Conservation (phyloP, 495 filamentous ascomycete genomes). For the Hypoxylon crocopeplum region DNA sequence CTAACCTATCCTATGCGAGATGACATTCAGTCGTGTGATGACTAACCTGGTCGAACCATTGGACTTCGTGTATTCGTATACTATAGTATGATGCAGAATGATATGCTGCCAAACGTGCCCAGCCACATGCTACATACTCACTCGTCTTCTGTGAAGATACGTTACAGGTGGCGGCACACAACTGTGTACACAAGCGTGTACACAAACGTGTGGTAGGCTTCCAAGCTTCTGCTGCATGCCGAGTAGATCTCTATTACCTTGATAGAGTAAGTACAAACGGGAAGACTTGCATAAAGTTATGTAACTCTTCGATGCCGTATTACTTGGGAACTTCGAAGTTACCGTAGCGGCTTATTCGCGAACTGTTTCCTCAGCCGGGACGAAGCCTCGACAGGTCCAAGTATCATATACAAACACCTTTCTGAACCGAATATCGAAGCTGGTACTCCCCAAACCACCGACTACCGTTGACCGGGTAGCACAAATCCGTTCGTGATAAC, state of each 20-base stretch:
- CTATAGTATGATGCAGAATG: too few relatives aligned
- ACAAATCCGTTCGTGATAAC: too few relatives aligned
- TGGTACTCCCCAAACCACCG: neutral
- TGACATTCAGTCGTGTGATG: neutral
- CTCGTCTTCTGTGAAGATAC: neutral
- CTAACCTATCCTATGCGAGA: constrained; percentile 15
- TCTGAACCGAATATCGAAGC: neutral
- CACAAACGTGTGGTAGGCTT: too few relatives aligned
- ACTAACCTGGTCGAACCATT: constrained; percentile 4
- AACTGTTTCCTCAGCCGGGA: constrained; percentile 21
- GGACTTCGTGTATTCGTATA: too few relatives aligned
- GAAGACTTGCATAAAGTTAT: constrained; percentile 5
- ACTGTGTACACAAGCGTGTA: too few relatives aligned
- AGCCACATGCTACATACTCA: constrained; percentile 2
- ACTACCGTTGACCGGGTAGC: neutral
- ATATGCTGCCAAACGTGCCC: constrained; percentile 4
- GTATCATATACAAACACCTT: too few relatives aligned
- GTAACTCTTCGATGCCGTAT: neutral
- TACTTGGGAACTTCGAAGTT: neutral
- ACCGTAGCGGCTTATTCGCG: constrained; percentile 9
- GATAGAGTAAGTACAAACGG: constrained; percentile 9
- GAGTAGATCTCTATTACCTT: constrained; percentile 7
- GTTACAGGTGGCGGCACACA: constrained; percentile 27
- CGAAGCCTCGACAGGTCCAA: constrained; percentile 4
- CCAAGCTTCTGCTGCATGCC: constrained; percentile 10